Evolutionary conservation across 2,329 filamentous ascomycete species (phyloP), one percentile per base, ranked within the genome.

Genomic region (Teratosphaeriaceae sp.): DNA sequence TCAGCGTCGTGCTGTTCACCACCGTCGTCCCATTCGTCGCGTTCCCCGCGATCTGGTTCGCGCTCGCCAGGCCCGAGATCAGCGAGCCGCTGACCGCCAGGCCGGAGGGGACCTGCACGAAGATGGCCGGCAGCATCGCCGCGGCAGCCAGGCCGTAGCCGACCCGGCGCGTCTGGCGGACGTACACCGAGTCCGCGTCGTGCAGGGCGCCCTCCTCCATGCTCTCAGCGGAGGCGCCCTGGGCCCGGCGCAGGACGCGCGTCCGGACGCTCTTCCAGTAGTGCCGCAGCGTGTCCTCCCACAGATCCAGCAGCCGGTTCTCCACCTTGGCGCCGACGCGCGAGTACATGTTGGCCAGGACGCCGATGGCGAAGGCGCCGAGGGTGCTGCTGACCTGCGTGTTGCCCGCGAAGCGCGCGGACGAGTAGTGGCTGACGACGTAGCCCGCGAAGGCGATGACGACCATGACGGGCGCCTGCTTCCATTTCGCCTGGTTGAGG

Each of bases 121-220:
- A 94, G 50, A 95, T 94, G 4, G 84, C 88, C 0, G 88, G 88
- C 8, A 95, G 68, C 73, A 95, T 86, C 1, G 85, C 84, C 0
- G 87, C 86, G 0, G 88, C 88, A 0, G 88, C 88, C 2, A 94
- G 76, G 1, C 84, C 85, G 60, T 89, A 88, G 11, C 83, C 80
- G 5, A 79, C 66, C 5, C 70, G 65, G 5, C 72, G 62, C 3
- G n/a, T 65, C 56, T 49, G 64, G 11, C 58, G 49, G 31, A 57
- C 47, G 42, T 56, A 59, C n/a, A 54, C 37, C 19, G 54, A 58
- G 15, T 57, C 57, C n/a, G 38, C 45, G 20, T 60, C 59, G 31
- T 48, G 43, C 16, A 42, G 38, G 11, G 36, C 13, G 40, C 57
- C 58, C 38, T 60, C 57, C 42, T 65, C 61, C 29, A 63, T 45